Evolutionary conservation across 768 basidiomycete genomes (phyloP).

Genomic region (Grammothele lineata): DNA sequence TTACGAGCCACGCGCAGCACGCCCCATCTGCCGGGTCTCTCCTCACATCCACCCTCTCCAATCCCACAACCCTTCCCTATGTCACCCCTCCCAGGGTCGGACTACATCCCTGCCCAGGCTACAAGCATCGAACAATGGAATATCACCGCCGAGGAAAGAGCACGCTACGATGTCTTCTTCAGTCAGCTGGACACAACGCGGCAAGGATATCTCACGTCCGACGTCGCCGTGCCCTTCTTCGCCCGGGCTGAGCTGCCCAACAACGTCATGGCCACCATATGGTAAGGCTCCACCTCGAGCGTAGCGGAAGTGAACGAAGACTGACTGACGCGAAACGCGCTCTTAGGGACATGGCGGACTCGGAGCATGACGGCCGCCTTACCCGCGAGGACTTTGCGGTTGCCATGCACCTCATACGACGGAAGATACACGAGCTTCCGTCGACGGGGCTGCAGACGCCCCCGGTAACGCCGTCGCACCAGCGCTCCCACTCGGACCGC

Average conservation of each 20-base stretch:
- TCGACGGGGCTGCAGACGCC: conserved; percentile 18
- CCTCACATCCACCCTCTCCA: neutral
- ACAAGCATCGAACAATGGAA: conserved; percentile 53
- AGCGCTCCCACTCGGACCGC: too few relatives aligned
- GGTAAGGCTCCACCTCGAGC: conserved; percentile 53
- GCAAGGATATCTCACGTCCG: conserved; percentile 81
- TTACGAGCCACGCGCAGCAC: conserved; percentile 9
- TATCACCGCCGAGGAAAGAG: conserved; percentile 73
- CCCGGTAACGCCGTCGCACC: conserved; percentile 25
- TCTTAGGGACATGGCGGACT: conserved; percentile 89
- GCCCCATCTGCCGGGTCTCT: neutral
- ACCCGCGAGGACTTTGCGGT: conserved; percentile 93
- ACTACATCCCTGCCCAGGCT: conserved; percentile 2
- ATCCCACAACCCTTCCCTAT: conserved; percentile 4
- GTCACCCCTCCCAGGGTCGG: conserved; percentile 3
- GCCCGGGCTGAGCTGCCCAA: conserved; percentile 79
- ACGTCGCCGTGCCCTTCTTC: conserved; percentile 92
- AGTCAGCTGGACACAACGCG: conserved; percentile 73
- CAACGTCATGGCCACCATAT: conserved; percentile 77
- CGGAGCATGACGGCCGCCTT: conserved; percentile 79
- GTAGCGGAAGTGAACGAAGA: neutral
- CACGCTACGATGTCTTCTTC: conserved; percentile 75
- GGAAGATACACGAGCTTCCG: conserved; percentile 73
- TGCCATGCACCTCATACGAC: conserved; percentile 89
- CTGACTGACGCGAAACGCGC: neutral